Evolutionary conservation across 2,329 filamentous ascomycete genomes (phyloP).

Genomic region (Colletotrichum sp.): DNA sequence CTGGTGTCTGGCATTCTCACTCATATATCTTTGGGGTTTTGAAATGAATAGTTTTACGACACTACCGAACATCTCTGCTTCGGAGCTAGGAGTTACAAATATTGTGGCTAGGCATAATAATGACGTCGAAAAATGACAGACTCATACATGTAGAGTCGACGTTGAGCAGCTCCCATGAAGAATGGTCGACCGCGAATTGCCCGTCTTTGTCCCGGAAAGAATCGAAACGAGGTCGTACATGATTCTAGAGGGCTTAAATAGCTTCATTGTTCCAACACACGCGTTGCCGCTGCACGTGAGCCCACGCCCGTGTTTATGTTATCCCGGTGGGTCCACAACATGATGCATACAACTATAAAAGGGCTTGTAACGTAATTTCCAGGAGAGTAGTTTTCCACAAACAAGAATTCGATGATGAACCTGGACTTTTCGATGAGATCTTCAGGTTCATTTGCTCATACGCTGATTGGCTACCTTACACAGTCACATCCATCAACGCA

Average conservation of each 20-base stretch:
- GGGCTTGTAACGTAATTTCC: background rate
- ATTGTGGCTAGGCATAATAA: background rate
- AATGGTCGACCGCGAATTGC: background rate
- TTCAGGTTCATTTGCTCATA: no score
- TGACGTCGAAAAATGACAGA: background rate
- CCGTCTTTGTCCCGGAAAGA: background rate
- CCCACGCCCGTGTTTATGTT: no score
- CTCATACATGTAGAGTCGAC: background rate
- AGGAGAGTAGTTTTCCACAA: fast-evolving
- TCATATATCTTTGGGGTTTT: background rate
- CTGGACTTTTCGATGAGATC: no score
- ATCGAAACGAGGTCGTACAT: background rate
- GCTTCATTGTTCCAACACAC: background rate
- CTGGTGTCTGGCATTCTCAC: background rate
- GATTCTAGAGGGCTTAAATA: background rate
- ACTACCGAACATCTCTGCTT: background rate
- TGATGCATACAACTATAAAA: background rate
- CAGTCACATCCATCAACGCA: background rate
- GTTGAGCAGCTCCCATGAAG: background rate
- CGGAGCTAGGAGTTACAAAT: background rate
- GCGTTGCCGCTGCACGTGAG: background rate
- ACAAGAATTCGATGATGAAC: background rate
- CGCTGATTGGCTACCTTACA: no score
- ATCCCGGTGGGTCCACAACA: background rate
- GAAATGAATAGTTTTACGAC: background rate